Conservation (phyloP, 805 yeast species). For the Metschnikowia santaceciliae region DNA sequence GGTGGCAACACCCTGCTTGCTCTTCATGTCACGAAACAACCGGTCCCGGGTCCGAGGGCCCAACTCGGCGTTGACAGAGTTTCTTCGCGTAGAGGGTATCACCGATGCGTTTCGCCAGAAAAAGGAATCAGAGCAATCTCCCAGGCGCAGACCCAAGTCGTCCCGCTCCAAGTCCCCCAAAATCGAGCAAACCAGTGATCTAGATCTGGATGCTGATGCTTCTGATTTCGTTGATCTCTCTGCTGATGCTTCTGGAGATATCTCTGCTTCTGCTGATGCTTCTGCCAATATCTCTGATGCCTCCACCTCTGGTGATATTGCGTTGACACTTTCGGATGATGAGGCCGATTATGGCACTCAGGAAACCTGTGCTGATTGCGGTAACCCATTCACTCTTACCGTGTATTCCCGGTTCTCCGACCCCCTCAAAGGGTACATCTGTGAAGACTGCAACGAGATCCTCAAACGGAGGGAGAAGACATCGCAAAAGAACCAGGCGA, state of each 20-base stretch:
- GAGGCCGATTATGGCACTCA: constrained; percentile 43
- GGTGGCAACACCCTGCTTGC: background rate
- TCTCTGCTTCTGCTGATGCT: too few species aligned
- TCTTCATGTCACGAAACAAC: constrained; percentile 4
- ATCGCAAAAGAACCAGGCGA: constrained; percentile 50
- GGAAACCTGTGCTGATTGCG: constrained; percentile 64
- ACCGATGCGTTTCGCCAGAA: constrained; percentile 66
- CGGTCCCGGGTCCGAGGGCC: constrained; percentile 48
- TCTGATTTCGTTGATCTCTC: background rate
- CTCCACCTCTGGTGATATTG: too few species aligned
- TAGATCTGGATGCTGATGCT: background rate
- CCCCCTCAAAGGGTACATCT: constrained; percentile 58
- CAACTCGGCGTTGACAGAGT: constrained; percentile 87
- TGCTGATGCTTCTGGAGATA: background rate
- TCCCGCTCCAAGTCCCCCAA: constrained; percentile 2
- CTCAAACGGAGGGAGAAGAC: constrained; percentile 40
- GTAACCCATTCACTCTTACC: constrained; percentile 51
- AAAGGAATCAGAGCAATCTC: constrained; percentile 21
- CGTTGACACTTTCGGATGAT: constrained; percentile 7
- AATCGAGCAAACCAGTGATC: constrained; percentile 1
- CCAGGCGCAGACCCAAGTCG: constrained; percentile 23
- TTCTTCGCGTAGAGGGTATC: constrained; percentile 84
- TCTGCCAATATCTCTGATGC: too few species aligned
- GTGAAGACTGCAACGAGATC: constrained; percentile 55
- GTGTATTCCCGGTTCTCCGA: constrained; percentile 59